Evolutionary conservation across 345 rosid species (phyloP).

Genomic region (Brassica rapa): DNA sequence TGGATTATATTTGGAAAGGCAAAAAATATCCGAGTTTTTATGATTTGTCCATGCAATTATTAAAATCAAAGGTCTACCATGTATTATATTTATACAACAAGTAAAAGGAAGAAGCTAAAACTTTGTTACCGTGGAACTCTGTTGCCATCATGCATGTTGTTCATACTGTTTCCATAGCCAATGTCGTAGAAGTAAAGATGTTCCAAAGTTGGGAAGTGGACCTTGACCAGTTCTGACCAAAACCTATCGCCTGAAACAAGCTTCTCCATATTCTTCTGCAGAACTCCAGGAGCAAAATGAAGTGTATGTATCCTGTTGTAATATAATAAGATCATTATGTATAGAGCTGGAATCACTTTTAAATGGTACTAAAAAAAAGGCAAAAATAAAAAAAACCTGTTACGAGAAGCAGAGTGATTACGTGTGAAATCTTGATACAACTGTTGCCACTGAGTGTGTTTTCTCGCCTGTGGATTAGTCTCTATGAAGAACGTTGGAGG

Average conservation of each 20-base stretch:
- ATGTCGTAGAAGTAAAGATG: slow-evolving; percentile 34
- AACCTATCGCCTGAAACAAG: slow-evolving; percentile 43
- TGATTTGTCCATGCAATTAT: not conserved
- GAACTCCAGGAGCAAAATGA: slow-evolving; percentile 47
- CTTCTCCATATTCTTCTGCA: slow-evolving; percentile 53
- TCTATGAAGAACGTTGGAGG: slow-evolving; percentile 47
- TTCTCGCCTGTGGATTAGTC: slow-evolving; percentile 49
- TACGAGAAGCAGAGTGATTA: slow-evolving; percentile 42
- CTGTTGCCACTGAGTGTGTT: slow-evolving; percentile 49
- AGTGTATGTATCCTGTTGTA: slow-evolving; percentile 57
- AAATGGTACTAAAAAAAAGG: not conserved
- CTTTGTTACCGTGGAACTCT: no score
- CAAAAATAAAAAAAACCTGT: slow-evolving; percentile 39
- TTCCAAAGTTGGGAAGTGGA: slow-evolving; percentile 39
- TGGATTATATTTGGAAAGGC: not conserved
- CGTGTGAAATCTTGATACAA: slow-evolving; percentile 45
- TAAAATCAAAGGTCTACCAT: not conserved
- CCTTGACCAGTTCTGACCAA: slow-evolving; percentile 36
- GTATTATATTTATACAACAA: not conserved
- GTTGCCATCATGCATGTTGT: not conserved
- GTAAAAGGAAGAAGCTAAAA: no score
- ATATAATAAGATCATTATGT: not conserved
- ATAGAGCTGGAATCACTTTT: not conserved
- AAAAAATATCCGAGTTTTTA: no score
- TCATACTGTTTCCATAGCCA: not conserved